Base-by-base conservation (phyloP, 2,329 filamentous ascomycete species). In the Dichotomopilus funicola region DNA sequence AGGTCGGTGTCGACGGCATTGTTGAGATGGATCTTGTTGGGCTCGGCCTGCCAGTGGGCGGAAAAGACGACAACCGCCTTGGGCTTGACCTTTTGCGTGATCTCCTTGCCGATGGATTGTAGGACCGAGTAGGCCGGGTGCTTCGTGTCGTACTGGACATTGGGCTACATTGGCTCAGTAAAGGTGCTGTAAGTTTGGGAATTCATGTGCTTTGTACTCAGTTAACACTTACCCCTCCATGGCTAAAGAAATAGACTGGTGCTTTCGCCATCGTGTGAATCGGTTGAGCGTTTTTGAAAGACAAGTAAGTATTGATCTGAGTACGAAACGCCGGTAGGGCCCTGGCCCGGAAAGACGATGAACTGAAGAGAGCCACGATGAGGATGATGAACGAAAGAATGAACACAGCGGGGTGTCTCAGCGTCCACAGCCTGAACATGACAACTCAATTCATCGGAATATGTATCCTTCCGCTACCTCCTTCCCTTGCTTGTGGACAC, bases 41-140 rank as follows among this genome's bases (percentile, higher is more conserved):
- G 70, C 53, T 66, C 71, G 46, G 78, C 82, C 70, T 88, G 83
- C 87, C 88, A 91, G 69, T 91, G 87, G 1, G 86, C 88, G 0
- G 87, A 89, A 66, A 91, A 86, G 33, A 90, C 84, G 1, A 91
- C 82, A 12, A 91, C 78, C 1, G 86, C 88, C 59, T 81, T 84
- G 1, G 87, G 87, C 63, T 84, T 85, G 44, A 89, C 81, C 59
- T 82, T 80, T 34, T 79, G 73, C 0, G 85, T 89, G 66, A 91
- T 89, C 64, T 90, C 86, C 6, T 69, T 75, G 43, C 87, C 87
- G 51, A 89, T 83, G 31, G 75, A 68, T 62, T 85, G 78, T 4
- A 91, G 78, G 53, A 85, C 73, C 4, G 74, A 67, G 63, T 86
- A 88, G 8, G 82, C 87, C 1, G 85, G 83, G 65, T 91, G 87